phyloP scores from a whole-genome alignment of 306 rosid species.

The Hylodesmum podocarpum region DNA sequence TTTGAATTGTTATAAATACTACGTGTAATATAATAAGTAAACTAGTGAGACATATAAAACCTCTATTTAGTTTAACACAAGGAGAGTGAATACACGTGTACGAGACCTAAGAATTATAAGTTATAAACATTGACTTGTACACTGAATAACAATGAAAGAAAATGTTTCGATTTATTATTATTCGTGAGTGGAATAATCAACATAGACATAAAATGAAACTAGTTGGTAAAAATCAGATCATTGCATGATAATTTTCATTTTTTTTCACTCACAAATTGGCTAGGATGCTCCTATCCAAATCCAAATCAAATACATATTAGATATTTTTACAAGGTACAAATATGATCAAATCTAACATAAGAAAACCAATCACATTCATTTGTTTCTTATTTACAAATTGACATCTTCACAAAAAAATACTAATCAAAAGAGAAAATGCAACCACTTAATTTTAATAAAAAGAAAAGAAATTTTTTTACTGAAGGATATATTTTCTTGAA shows the following conservation, averaged over 20 bases:
- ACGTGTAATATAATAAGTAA: no score
- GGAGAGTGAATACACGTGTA: no score
- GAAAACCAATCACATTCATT: background rate
- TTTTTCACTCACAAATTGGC: background rate
- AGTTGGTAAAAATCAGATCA: background rate
- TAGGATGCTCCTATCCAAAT: background rate
- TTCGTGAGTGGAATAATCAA: background rate
- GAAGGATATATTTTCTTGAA: background rate
- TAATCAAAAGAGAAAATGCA: background rate
- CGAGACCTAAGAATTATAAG: no score
- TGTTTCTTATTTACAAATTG: background rate
- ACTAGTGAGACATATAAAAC: no score
- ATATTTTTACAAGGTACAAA: background rate
- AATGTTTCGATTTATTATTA: no score
- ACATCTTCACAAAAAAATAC: background rate
- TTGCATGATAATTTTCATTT: background rate
- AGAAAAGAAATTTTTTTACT: background rate
- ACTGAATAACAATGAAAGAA: no score
- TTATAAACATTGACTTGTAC: no score
- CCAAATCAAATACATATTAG: background rate
- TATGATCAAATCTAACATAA: background rate
- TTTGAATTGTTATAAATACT: no score
- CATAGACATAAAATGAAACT: background rate
- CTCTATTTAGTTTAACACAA: no score
- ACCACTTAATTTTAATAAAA: background rate